A percentile compares a stretch with the other conserved stretches of the same genome.
Evolutionary conservation across 2,329 filamentous ascomycete species (phyloP).

Genomic region (Penicillium janthinellum): DNA sequence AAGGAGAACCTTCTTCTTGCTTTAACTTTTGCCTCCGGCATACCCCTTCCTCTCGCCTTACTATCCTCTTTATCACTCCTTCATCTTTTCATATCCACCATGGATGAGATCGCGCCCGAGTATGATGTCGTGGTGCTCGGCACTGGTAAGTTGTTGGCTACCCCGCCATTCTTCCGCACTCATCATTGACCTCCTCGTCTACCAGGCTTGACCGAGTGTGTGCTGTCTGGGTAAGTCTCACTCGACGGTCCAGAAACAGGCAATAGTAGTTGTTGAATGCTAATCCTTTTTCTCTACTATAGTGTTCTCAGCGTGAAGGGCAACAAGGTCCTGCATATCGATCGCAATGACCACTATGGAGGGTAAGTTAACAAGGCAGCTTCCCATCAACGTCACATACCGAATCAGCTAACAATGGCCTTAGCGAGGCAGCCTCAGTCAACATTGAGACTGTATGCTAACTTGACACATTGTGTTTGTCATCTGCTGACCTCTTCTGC

Average conservation of each 20-base stretch:
- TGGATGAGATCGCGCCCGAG: conserved; percentile 98
- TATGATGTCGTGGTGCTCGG: conserved; percentile 99
- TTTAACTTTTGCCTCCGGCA: conserved; percentile 15
- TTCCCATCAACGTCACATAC: conserved; percentile 18
- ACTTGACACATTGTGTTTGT: not conserved
- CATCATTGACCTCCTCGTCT: conserved; percentile 32
- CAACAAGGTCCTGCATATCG: conserved; percentile 98
- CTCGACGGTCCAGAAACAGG: conserved; percentile 6
- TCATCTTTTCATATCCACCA: conserved; percentile 50
- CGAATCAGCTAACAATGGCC: conserved; percentile 32
- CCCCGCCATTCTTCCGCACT: conserved; percentile 36
- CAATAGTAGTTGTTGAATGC: conserved; percentile 25
- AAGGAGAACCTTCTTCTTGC: conserved; percentile 26
- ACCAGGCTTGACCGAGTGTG: conserved; percentile 93
- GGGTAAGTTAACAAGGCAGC: conserved; percentile 63
- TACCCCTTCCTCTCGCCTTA: conserved; percentile 19
- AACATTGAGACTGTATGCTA: conserved; percentile 85
- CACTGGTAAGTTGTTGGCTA: conserved; percentile 70
- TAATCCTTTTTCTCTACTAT: conserved; percentile 26
- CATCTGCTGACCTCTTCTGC: conserved; percentile 35
- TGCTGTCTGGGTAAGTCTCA: conserved; percentile 81
- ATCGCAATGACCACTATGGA: conserved; percentile 97
- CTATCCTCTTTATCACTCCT: conserved; percentile 13
- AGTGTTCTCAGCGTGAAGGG: conserved; percentile 97
- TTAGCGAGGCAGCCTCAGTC: conserved; percentile 88